Evolutionary conservation across 2,329 filamentous ascomycete genomes (phyloP).

Genomic region (Aspergillus flavus): DNA sequence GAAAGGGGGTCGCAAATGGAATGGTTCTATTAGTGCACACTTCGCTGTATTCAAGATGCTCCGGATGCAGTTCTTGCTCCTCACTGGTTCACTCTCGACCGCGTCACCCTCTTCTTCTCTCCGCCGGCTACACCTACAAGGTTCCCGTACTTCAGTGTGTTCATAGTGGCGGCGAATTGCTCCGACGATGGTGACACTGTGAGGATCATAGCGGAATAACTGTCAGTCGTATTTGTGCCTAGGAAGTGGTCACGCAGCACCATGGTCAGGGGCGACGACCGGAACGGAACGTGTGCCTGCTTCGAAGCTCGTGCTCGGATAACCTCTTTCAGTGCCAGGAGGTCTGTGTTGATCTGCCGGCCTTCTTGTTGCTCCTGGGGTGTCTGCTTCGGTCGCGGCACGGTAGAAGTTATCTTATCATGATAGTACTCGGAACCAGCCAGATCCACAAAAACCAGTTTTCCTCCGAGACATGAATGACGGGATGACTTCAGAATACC

Average conservation of each 20-base stretch:
- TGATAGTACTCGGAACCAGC: slow-evolving; percentile 50
- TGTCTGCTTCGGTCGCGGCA: slow-evolving; percentile 31
- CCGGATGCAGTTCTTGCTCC: neutral
- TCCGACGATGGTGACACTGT: slow-evolving; percentile 42
- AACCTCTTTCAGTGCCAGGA: slow-evolving; percentile 51
- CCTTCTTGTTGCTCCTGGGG: slow-evolving; percentile 45
- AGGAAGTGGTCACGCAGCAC: slow-evolving; percentile 45
- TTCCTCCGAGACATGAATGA: slow-evolving; percentile 42
- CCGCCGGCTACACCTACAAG: slow-evolving; percentile 37
- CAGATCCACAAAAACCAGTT: slow-evolving; percentile 50
- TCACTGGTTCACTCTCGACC: neutral
- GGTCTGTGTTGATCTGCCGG: slow-evolving; percentile 50
- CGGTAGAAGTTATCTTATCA: slow-evolving; percentile 21
- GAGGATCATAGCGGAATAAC: slow-evolving; percentile 41
- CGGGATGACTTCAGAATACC: slow-evolving; percentile 23
- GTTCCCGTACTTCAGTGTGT: slow-evolving; percentile 49
- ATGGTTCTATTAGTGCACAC: neutral
- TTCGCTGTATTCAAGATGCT: neutral
- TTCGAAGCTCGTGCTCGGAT: slow-evolving; percentile 44
- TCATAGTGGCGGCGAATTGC: slow-evolving; percentile 45
- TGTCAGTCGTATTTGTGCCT: slow-evolving; percentile 17
- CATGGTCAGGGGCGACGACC: slow-evolving; percentile 49
- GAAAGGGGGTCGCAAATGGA: neutral
- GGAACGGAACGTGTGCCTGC: slow-evolving; percentile 44
- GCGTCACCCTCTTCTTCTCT: neutral